A percentile compares a stretch with the other conserved stretches of the same genome.
phyloP scores from a whole-genome alignment of 805 yeast species.

The Teunomyces cretensis region DNA sequence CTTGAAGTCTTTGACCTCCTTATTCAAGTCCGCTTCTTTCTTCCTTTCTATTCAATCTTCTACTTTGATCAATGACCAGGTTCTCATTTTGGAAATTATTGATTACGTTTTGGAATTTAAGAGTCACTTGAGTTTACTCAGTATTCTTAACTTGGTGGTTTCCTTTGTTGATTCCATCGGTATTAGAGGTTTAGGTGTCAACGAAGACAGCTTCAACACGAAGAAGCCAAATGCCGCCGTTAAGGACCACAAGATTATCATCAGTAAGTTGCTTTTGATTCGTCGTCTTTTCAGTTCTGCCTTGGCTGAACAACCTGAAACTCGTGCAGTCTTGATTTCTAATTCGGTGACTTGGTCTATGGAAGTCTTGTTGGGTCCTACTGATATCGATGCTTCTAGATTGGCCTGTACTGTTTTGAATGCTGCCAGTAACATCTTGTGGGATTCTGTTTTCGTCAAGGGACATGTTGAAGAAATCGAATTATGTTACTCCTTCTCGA shows the following conservation, averaged over 20 bases:
- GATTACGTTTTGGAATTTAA: slow-evolving; percentile 54
- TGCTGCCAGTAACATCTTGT: slow-evolving; percentile 44
- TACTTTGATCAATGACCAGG: slow-evolving; percentile 58
- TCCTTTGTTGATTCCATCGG: slow-evolving; percentile 55
- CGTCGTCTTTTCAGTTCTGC: slow-evolving; percentile 51
- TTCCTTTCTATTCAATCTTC: slow-evolving; percentile 51
- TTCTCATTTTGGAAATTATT: slow-evolving; percentile 57
- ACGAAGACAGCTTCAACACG: slow-evolving; percentile 26
- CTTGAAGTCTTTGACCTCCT: slow-evolving; percentile 31
- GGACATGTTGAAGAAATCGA: slow-evolving; percentile 31
- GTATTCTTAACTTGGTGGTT: slow-evolving; percentile 42
- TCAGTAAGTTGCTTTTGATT: slow-evolving; percentile 59
- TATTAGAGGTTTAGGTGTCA: slow-evolving; percentile 52
- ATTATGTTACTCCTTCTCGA: slow-evolving; percentile 48
- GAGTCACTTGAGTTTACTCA: slow-evolving; percentile 35
- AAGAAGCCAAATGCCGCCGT: slow-evolving; percentile 28
- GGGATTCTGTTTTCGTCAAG: slow-evolving; percentile 27
- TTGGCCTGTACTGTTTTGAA: slow-evolving; percentile 60
- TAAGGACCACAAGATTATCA: slow-evolving; percentile 55
- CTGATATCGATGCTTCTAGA: slow-evolving; percentile 60
- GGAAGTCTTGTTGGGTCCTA: slow-evolving; percentile 52
- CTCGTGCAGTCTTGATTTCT: slow-evolving; percentile 42
- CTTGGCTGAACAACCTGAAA: slow-evolving; percentile 25
- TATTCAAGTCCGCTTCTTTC: slow-evolving; percentile 37
- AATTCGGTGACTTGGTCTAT: slow-evolving; percentile 55